Base-by-base conservation (phyloP, 2,329 filamentous ascomycete species). In the Xylariaceae sp. region DNA sequence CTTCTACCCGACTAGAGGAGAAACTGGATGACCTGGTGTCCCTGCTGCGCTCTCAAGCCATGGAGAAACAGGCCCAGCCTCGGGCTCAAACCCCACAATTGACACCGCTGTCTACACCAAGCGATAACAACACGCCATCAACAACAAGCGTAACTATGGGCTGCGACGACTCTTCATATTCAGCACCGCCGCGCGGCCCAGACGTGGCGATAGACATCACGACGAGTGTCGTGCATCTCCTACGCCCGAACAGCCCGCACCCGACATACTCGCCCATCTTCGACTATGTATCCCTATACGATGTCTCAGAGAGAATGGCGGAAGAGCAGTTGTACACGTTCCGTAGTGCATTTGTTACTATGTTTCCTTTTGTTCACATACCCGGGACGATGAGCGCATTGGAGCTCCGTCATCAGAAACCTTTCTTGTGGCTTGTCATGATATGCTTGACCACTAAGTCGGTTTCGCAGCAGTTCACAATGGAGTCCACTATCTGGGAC, bases 11-110 rank as follows among this genome's bases (percentile, higher is more conserved):
- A 57, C 71, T 82, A 6, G 80, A 82, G 67, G 78, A 80, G 63
- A 82, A 80, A 69, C 71, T 82, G 6, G 77, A 81, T 41, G 76
- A 79, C 53, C 69, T 82, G 3, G 77, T 81, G 16, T 75, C 75
- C 2, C 74, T 82, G n/a, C 65, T 82, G 8, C 72, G 67, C 6
- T 67, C 69, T 5, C 71, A 71, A 17, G 36, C 19, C 17, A 17
- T 23, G 6, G 36, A 40, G 6, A 40, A 40, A 23, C 36, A 21
- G 21, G 19, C 36, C n/a, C n/a, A n/a, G n/a, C n/a, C n/a, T n/a
- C n/a, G n/a, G n/a, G n/a, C 16, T 37, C 34, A 37, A 17, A 16
- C 34, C n/a, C 34, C 7, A 37, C 34, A 37, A 17, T 19, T 19
- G 16, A 37, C 34, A 5, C 34, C 34, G 7, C 34, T 16, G 14